These are phyloP conservation scores for Oryza brachyantha DNA, from an alignment of 176 grass and related monocot genomes.

Conservation along the genomic window DNA sequence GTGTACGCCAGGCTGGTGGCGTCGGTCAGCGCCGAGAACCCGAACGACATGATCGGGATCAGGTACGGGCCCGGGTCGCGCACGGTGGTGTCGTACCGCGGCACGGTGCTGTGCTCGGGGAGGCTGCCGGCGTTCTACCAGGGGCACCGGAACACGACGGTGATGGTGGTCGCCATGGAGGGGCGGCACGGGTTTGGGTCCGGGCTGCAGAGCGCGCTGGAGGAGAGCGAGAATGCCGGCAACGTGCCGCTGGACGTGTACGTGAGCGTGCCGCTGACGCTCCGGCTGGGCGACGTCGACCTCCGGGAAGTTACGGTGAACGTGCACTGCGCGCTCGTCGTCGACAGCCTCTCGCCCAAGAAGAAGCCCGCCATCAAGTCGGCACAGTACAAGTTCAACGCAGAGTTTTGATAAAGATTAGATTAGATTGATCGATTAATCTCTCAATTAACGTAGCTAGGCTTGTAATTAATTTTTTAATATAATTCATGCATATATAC, in stretches of 20 bases:
- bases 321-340: conserved; percentile 41
- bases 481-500: too few relatives aligned
- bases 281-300: conserved; percentile 21
- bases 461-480: too few relatives aligned
- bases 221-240: conserved; percentile 33
- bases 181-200: conserved; percentile 12
- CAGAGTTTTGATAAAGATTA: conserved; percentile 12
- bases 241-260: conserved; percentile 41
- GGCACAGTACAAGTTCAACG: conserved; percentile 23
- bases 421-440: too few relatives aligned
- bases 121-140: conserved; percentile 45
- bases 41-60: conserved; percentile 60
- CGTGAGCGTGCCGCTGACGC: conserved; percentile 33
- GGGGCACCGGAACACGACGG: conserved; percentile 41
- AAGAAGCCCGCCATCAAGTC: conserved; percentile 39
- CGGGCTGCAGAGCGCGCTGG: conserved; percentile 24
- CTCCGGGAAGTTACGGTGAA: conserved; percentile 34
- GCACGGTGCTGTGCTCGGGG: conserved; percentile 28
- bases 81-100: conserved; percentile 27
- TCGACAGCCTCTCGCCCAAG: conserved; percentile 39
- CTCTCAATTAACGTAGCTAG: too few relatives aligned
- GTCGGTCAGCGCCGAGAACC: conserved; percentile 40
- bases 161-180: conserved; percentile 39
- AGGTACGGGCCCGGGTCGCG: conserved; percentile 26
- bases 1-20: conserved; percentile 31